These are phyloP conservation scores for Monilinia aucupariae DNA, from an alignment of 2,329 filamentous ascomycete genomes.

Conservation along the genomic window DNA sequence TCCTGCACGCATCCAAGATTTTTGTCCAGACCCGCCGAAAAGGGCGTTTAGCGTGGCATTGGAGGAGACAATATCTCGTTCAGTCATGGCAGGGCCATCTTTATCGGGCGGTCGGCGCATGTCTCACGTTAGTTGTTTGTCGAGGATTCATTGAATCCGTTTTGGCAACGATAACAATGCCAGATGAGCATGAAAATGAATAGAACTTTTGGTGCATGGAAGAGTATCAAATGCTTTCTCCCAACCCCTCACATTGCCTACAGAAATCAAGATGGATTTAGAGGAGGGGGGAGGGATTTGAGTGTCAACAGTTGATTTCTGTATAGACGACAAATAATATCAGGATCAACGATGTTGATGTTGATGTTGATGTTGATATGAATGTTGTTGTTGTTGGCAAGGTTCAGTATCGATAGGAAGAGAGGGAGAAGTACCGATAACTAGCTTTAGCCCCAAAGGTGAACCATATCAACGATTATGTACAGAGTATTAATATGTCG, in stretches of 20 bases:
- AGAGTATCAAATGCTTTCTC: not conserved
- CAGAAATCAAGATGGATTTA: not conserved
- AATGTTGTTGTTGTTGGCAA: too few species aligned
- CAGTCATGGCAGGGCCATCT: conserved; percentile 26
- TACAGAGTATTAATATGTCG: too few species aligned
- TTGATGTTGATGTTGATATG: too few species aligned
- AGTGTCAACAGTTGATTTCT: not conserved
- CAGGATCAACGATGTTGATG: not conserved
- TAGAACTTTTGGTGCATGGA: not conserved
- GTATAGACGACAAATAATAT: not conserved
- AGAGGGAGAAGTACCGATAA: not conserved
- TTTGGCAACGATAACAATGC: conserved; percentile 13
- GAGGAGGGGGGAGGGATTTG: not conserved
- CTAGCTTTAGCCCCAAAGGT: too few species aligned
- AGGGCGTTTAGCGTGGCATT: conserved; percentile 36
- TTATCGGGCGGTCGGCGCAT: conserved; percentile 36
- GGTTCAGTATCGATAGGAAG: not conserved
- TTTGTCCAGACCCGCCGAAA: conserved; percentile 33
- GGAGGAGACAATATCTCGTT: conserved; percentile 33
- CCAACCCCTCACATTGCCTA: not conserved
- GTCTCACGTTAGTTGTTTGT: conserved; percentile 20
- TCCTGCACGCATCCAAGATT: conserved; percentile 35
- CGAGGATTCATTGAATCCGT: conserved; percentile 21
- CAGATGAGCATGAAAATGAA: conserved; percentile 14
- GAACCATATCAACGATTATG: too few species aligned